Evolutionary conservation across 148 eudicot species (phyloP).

Genomic region (Fagopyrum homotropicum): DNA sequence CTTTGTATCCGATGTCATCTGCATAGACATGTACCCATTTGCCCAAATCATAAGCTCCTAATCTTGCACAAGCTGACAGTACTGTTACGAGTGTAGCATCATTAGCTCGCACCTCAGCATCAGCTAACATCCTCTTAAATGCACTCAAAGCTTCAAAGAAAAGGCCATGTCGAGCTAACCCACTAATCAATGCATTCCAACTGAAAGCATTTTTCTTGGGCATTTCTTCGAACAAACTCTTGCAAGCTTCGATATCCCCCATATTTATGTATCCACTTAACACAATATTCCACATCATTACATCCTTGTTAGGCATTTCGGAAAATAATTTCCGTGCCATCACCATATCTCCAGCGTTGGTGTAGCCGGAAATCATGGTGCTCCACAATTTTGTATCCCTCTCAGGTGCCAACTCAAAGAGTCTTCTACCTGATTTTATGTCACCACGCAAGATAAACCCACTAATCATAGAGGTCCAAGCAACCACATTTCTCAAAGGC

Average conservation of each 20-base stretch:
- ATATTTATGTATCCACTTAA: slow-evolving; percentile 54
- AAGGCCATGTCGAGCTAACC: slow-evolving; percentile 36
- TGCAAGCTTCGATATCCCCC: slow-evolving; percentile 45
- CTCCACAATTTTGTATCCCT: slow-evolving; percentile 77
- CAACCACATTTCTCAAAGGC: slow-evolving; percentile 48
- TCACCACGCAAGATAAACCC: slow-evolving; percentile 36
- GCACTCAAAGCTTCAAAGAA: slow-evolving; percentile 37
- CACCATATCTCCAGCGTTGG: slow-evolving; percentile 40
- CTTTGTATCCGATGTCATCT: slow-evolving; percentile 44
- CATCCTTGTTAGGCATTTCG: slow-evolving; percentile 51
- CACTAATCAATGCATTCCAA: slow-evolving; percentile 76
- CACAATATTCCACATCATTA: slow-evolving; percentile 76
- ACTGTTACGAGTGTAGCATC: slow-evolving; percentile 65
- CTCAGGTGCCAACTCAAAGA: slow-evolving; percentile 63
- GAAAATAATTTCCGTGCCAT: slow-evolving; percentile 49
- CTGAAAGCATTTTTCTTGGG: slow-evolving; percentile 59
- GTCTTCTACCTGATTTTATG: slow-evolving; percentile 33
- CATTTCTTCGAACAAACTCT: slow-evolving; percentile 49
- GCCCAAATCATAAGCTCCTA: slow-evolving; percentile 68
- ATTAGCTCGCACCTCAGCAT: slow-evolving; percentile 47
- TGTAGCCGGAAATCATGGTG: slow-evolving; percentile 55
- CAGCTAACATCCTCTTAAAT: slow-evolving; percentile 57
- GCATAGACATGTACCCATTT: slow-evolving; percentile 58
- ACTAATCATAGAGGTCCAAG: slow-evolving; percentile 61
- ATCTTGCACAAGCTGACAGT: slow-evolving; percentile 55